These are phyloP conservation scores for Sugiyamaella smithiae DNA, from an alignment of 805 yeast species.

Conservation along the genomic window DNA sequence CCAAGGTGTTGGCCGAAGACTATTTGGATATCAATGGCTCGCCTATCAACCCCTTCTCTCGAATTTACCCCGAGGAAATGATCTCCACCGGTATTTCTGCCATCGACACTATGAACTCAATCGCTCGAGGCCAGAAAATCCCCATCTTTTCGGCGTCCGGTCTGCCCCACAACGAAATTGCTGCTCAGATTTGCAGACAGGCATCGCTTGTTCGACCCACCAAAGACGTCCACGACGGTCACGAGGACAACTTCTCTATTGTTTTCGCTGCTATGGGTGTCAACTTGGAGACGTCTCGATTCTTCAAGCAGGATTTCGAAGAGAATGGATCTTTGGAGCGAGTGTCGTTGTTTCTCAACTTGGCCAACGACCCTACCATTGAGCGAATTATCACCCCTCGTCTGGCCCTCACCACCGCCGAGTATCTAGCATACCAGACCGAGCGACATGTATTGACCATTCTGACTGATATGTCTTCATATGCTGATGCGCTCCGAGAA, in stretches of 20 bases:
- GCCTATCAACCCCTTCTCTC: constrained; percentile 96
- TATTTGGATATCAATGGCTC: constrained; percentile 98
- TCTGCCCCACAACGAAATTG: constrained; percentile 98
- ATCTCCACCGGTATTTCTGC: constrained; percentile 98
- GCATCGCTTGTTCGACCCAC: constrained; percentile 99
- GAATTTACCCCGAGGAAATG: constrained; percentile 99
- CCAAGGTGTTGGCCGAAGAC: constrained; percentile 97
- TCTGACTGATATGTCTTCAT: constrained; percentile 99
- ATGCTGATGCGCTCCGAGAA: constrained; percentile 99
- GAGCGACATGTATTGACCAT: constrained; percentile 98
- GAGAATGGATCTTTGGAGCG: constrained; percentile 98
- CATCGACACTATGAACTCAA: constrained; percentile 98
- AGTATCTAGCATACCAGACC: constrained; percentile 97
- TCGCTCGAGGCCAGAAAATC: constrained; percentile 99
- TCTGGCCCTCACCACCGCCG: constrained; percentile 97
- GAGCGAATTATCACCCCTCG: constrained; percentile 99
- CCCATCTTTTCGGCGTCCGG: constrained; percentile 99
- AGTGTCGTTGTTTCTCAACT: constrained; percentile 91
- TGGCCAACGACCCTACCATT: constrained; percentile 99
- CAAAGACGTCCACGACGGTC: constrained; percentile 99
- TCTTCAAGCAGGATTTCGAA: constrained; percentile 98
- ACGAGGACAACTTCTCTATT: constrained; percentile 97
- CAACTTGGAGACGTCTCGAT: constrained; percentile 95
- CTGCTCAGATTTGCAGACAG: constrained; percentile 99
- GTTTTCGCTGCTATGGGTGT: constrained; percentile 99